phyloP scores from a whole-genome alignment of 495 filamentous ascomycete species.

The Delitschia confertaspora region DNA sequence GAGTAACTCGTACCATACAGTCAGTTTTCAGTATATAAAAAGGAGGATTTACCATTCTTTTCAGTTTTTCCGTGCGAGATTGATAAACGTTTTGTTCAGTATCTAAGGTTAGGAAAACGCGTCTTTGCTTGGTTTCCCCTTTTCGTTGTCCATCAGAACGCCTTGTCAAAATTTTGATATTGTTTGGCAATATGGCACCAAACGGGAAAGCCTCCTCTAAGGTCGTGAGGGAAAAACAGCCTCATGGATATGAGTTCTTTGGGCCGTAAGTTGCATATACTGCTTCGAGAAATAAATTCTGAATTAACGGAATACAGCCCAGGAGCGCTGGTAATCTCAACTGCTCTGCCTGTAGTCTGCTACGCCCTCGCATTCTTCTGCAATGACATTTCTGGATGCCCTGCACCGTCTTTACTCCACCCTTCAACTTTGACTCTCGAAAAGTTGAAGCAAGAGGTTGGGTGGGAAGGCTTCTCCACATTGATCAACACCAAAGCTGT shows the following conservation, averaged over 20 bases:
- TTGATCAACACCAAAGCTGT: conserved; percentile 52
- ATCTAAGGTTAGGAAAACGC: no score
- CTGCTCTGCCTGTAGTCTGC: conserved; percentile 65
- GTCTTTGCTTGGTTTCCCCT: no score
- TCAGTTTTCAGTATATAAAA: no score
- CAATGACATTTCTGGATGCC: conserved; percentile 88
- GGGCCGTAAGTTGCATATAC: conserved; percentile 66
- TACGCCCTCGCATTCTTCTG: conserved; percentile 76
- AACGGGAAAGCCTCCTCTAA: conserved; percentile 21
- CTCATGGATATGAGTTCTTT: conserved; percentile 67
- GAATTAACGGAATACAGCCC: conserved; percentile 43
- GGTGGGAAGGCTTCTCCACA: conserved; percentile 66
- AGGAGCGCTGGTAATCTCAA: conserved; percentile 63
- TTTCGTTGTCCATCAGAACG: conserved; percentile 1
- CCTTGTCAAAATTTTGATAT: background rate
- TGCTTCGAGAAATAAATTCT: conserved; percentile 7
- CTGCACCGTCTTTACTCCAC: conserved; percentile 71
- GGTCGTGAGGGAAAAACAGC: conserved; percentile 4
- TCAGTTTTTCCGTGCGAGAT: no score
- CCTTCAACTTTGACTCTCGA: conserved; percentile 63
- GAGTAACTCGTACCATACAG: no score
- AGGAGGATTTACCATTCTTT: no score
- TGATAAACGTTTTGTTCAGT: no score
- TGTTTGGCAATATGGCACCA: conserved; percentile 15
- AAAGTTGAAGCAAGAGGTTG: conserved; percentile 63